Conservation (phyloP, 176 grass and related monocot species). For the Dactylis glomerata region DNA sequence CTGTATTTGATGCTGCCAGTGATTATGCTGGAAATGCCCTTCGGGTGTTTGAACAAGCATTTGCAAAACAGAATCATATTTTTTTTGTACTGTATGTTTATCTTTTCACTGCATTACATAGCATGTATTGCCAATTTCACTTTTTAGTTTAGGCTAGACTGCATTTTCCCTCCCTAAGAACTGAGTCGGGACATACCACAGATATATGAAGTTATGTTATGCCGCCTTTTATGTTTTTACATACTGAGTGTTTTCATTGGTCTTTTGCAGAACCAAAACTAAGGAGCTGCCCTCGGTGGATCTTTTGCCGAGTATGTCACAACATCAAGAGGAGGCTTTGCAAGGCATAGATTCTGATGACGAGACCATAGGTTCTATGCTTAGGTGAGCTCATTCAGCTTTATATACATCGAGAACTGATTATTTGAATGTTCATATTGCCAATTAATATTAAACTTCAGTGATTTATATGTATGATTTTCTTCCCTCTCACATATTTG, state of each 20-base stretch:
- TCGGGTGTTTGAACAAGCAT: background rate
- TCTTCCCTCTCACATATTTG: background rate
- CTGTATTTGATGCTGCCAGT: background rate
- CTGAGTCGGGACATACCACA: background rate
- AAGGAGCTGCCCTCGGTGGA: slow-evolving; percentile 33
- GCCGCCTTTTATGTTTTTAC: background rate
- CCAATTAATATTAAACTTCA: background rate
- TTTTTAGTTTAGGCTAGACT: background rate
- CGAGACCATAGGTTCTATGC: slow-evolving; percentile 52
- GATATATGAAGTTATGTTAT: slow-evolving; percentile 7
- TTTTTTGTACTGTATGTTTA: background rate
- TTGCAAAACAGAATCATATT: background rate
- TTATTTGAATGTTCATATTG: slow-evolving; percentile 5
- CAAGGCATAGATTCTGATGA: slow-evolving; percentile 46
- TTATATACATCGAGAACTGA: background rate
- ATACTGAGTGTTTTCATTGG: slow-evolving; percentile 14
- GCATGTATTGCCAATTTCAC: background rate
- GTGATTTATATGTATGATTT: slow-evolving; percentile 14
- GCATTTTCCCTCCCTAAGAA: background rate
- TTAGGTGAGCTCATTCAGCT: slow-evolving; percentile 56
- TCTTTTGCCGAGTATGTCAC: slow-evolving; percentile 9
- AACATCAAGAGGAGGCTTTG: slow-evolving; percentile 47
- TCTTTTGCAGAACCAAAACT: slow-evolving; percentile 35
- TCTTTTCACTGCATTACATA: background rate
- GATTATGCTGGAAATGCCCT: background rate